phyloP scores from a whole-genome alignment of 208 protist species.

The Naegleria gruberi region DNA sequence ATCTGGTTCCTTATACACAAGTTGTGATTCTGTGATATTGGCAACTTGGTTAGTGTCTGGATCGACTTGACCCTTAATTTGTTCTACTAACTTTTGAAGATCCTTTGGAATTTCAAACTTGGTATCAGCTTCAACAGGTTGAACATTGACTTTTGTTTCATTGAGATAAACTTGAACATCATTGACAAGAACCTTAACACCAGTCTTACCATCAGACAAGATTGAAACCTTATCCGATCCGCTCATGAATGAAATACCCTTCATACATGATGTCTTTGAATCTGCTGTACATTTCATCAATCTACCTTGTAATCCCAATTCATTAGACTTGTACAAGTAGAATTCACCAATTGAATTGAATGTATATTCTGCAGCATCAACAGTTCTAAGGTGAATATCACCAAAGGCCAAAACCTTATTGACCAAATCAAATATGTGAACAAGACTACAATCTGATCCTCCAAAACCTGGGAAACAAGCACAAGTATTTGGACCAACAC shows the following conservation, averaged over 20 bases:
- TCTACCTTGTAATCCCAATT: not conserved
- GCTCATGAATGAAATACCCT: not conserved
- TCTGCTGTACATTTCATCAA: not conserved
- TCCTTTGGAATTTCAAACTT: not conserved
- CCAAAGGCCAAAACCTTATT: not conserved
- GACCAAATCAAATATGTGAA: not conserved
- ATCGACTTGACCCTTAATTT: not conserved
- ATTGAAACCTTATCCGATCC: not conserved
- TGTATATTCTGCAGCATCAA: not conserved
- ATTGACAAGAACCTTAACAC: not conserved
- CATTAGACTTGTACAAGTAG: not conserved
- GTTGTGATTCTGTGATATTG: not conserved
- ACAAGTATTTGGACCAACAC: not conserved
- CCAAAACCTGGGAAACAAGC: not conserved
- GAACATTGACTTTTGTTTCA: not conserved
- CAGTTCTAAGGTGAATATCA: conserved; percentile 1
- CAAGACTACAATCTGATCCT: not conserved
- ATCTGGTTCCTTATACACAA: not conserved
- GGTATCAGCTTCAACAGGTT: not conserved
- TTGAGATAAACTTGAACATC: not conserved
- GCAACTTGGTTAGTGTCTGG: not conserved
- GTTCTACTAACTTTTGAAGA: not conserved
- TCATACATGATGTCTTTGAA: not conserved
- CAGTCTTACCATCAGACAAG: not conserved
- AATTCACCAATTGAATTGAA: conserved; percentile 4